phyloP scores from a whole-genome alignment of 148 eudicot genomes.

The Rhododendron kiyosumense region DNA sequence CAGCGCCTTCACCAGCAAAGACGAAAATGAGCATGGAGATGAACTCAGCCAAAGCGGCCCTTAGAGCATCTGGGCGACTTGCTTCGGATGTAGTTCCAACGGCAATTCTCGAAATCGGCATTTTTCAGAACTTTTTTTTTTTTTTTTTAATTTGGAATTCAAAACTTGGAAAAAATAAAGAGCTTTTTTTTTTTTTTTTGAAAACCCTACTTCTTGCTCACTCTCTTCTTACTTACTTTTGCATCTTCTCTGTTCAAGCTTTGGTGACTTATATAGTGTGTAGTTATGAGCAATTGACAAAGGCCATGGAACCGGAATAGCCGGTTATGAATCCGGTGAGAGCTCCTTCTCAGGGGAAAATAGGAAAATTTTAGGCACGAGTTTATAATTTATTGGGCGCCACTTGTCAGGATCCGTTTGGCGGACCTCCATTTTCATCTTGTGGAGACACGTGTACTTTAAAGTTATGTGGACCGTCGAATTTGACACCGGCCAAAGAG shows the following conservation, averaged over 20 bases:
- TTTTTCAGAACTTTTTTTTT: not conserved
- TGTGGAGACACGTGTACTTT: conserved; percentile 29
- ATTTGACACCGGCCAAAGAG: not conserved
- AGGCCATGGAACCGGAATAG: not conserved
- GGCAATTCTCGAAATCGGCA: conserved; percentile 54
- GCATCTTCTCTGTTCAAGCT: not conserved
- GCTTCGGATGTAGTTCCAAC: conserved; percentile 55
- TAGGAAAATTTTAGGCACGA: not conserved
- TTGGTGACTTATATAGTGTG: conserved; percentile 34
- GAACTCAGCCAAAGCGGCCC: conserved; percentile 78
- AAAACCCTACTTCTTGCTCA: conserved; percentile 5
- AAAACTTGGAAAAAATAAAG: not conserved
- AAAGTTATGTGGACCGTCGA: conserved; percentile 4
- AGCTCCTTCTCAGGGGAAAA: conserved; percentile 1
- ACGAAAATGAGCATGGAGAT: conserved; percentile 79
- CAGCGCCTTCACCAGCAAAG: conserved; percentile 78
- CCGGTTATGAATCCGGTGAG: conserved; percentile 9
- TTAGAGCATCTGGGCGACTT: conserved; percentile 49
- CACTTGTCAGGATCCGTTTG: conserved; percentile 5
- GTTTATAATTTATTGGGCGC: not conserved
- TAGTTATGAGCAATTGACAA: not conserved
- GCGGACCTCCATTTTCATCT: conserved; percentile 38
- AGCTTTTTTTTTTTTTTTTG: not conserved
- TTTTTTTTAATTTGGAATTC: no score
- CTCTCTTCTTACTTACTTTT: not conserved